phyloP scores from a whole-genome alignment of 2,329 filamentous ascomycete species.

The Neopestalotiopsis clavispora region DNA sequence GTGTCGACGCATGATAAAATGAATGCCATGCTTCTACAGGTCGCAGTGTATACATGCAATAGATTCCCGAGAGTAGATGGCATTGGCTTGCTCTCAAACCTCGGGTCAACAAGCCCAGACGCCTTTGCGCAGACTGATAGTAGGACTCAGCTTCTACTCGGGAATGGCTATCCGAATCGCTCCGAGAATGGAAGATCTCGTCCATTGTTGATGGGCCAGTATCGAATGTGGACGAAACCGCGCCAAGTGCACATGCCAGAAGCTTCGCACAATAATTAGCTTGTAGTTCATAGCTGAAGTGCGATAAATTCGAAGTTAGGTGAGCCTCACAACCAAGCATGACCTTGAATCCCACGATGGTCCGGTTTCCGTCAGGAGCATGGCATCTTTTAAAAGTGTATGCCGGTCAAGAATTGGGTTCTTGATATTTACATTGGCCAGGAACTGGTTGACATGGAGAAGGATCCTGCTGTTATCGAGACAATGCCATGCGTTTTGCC shows the following conservation, averaged over 20 bases:
- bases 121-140: not conserved
- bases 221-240: not conserved
- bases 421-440: not conserved
- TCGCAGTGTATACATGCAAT: conserved; percentile 3
- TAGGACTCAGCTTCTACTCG: not conserved
- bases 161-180: not conserved
- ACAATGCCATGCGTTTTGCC: not conserved
- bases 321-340: not conserved
- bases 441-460: not conserved
- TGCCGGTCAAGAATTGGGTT: not conserved
- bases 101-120: not conserved
- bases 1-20: not conserved
- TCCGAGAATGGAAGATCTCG: not conserved
- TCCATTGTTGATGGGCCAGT: not conserved
- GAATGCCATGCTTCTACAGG: not conserved
- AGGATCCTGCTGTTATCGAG: not conserved
- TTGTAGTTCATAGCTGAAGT: too few species aligned
- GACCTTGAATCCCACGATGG: not conserved
- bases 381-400: not conserved
- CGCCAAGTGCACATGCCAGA: not conserved
- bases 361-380: not conserved
- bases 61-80: not conserved
- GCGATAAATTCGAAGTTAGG: too few species aligned
- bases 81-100: not conserved
- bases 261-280: not conserved